phyloP scores from a whole-genome alignment of 345 rosid species.

The Salix arbutifolia region DNA sequence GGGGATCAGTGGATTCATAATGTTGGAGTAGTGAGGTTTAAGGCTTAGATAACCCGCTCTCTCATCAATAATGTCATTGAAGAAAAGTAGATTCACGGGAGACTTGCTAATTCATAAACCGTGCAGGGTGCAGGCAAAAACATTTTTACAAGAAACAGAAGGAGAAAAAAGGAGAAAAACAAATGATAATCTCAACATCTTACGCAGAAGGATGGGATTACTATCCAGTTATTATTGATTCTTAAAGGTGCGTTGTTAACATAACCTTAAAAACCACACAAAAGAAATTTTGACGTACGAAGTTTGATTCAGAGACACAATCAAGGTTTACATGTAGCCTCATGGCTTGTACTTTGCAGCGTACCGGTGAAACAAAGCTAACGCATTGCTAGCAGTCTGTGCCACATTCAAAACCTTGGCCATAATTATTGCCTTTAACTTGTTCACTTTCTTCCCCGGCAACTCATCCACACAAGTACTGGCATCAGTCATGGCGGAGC shows the following conservation, averaged over 20 bases:
- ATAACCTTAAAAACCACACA: not conserved
- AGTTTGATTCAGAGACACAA: not conserved
- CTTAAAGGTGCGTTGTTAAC: not conserved
- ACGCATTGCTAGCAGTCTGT: constrained; percentile 72
- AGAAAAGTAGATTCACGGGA: no score
- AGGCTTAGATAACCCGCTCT: no score
- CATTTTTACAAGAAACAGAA: no score
- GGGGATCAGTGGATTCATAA: no score
- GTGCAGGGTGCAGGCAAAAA: not conserved
- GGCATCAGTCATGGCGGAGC: constrained; percentile 72
- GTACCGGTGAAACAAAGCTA: constrained; percentile 61
- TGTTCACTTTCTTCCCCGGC: constrained; percentile 55
- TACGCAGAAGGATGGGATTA: not conserved
- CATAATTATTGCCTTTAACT: constrained; percentile 64
- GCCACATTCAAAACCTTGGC: constrained; percentile 73
- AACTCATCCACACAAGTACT: constrained; percentile 49
- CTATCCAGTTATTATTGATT: not conserved
- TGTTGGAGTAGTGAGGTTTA: no score
- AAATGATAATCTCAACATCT: not conserved
- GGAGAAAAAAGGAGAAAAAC: no score
- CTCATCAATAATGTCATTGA: no score
- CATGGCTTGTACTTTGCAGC: constrained; percentile 44
- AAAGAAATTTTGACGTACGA: not conserved
- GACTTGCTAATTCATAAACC: not conserved
- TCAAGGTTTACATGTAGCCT: not conserved